These are phyloP conservation scores for Xylariaceae sp. DNA, from an alignment of 2,329 filamentous ascomycete species.

Conservation along the genomic window DNA sequence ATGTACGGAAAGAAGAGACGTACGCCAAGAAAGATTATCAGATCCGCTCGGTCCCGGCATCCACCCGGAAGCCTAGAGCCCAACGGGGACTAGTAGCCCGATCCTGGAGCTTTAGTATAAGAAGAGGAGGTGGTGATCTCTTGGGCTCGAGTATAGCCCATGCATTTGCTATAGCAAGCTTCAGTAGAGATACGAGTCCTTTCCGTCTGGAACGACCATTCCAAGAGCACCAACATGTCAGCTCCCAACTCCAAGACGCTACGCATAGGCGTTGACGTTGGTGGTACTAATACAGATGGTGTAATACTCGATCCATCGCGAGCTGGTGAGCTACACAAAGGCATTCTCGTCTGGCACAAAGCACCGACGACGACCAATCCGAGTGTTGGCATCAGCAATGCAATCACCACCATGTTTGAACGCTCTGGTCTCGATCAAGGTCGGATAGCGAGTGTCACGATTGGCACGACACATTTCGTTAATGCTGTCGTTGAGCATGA, in stretches of 20 bases:
- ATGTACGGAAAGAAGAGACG: too few relatives aligned
- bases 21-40: constrained; percentile 21
- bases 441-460: constrained; percentile 47
- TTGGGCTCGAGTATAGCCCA: background rate
- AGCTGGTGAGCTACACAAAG: constrained; percentile 35
- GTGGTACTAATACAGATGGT: constrained; percentile 53
- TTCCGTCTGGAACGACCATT: background rate
- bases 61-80: background rate
- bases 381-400: constrained; percentile 44
- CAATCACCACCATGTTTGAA: constrained; percentile 43
- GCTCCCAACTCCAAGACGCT: constrained; percentile 16
- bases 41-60: constrained; percentile 14
- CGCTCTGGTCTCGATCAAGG: constrained; percentile 26
- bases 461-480: constrained; percentile 58
- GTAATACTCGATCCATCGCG: constrained; percentile 46
- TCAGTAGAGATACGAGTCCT: background rate
- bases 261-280: constrained; percentile 32
- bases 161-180: too few relatives aligned
- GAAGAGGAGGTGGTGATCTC: background rate
- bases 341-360: constrained; percentile 50
- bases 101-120: background rate
- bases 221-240: constrained; percentile 15
- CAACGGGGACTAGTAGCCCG: constrained; percentile 1
- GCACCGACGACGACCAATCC: constrained; percentile 47
- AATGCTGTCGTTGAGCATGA: constrained; percentile 58